These are phyloP conservation scores for Brachypodium distachyon DNA, from an alignment of 202 grass and related monocot genomes.

Conservation along the genomic window DNA sequence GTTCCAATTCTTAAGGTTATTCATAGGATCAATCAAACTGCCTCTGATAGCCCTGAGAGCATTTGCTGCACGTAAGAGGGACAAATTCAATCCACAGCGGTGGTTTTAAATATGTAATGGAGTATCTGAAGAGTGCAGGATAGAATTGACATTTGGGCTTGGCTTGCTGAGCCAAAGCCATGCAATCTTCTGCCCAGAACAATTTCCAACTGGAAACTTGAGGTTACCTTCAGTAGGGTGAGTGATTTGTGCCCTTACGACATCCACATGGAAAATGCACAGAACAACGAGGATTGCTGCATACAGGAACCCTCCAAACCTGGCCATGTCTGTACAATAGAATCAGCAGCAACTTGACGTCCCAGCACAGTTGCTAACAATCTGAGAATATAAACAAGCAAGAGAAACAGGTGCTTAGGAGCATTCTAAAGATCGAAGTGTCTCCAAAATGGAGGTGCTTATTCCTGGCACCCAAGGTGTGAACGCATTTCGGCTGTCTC, in stretches of 20 bases:
- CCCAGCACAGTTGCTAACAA: background rate
- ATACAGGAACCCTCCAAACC: constrained; percentile 11
- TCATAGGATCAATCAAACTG: constrained; percentile 58
- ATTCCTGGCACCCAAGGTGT: constrained; percentile 4
- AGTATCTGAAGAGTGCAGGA: background rate
- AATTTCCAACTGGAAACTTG: background rate
- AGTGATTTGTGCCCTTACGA: constrained; percentile 36
- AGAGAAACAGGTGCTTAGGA: background rate
- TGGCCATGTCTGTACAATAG: constrained; percentile 35
- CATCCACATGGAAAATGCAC: constrained; percentile 25
- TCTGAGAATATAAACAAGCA: constrained; percentile 8
- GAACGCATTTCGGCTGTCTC: background rate
- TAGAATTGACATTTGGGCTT: background rate
- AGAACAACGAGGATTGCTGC: constrained; percentile 28
- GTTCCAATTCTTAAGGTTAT: constrained; percentile 66
- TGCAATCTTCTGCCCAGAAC: background rate
- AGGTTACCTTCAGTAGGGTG: constrained; percentile 80
- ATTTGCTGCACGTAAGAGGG: constrained; percentile 33
- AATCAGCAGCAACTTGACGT: constrained; percentile 9
- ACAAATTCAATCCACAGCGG: background rate
- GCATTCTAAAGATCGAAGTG: background rate
- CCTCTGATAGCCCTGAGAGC: constrained; percentile 52
- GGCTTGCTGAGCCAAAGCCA: too few relatives aligned
- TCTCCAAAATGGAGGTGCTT: background rate
- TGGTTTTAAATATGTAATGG: background rate